Evolutionary conservation across 176 grass and related monocot species (phyloP).

Genomic region (Luzula sylvatica): DNA sequence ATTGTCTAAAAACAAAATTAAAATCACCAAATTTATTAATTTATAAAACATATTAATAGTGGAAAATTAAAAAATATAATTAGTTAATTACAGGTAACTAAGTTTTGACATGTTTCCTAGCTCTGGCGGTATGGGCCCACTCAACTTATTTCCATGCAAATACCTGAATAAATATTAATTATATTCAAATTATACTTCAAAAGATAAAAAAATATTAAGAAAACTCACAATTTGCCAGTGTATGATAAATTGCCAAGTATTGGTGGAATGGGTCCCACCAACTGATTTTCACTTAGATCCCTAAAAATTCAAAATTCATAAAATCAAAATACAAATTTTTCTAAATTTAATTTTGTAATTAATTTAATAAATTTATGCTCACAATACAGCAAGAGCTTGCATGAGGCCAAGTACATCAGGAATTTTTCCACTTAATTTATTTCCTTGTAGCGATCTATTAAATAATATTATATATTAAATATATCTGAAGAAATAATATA

Average conservation of each 20-base stretch:
- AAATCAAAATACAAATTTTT: no score
- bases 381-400: constrained; percentile 99
- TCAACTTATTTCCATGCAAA: constrained; percentile 92
- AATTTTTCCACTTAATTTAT: constrained; percentile 74
- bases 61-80: constrained; percentile 8
- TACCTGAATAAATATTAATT: constrained; percentile 39
- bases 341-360: no score
- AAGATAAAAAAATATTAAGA: constrained; percentile 5
- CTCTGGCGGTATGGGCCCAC: constrained; percentile 70
- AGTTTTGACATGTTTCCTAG: constrained; percentile 96
- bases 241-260: constrained; percentile 96
- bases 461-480: constrained; percentile 16
- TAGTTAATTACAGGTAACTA: constrained; percentile 76
- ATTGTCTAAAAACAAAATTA: constrained; percentile 42
- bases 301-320: constrained; percentile 26
- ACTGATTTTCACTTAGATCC: constrained; percentile 85
- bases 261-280: constrained; percentile 77
- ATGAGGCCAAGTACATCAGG: constrained; percentile 99
- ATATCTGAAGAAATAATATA: not conserved
- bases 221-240: constrained; percentile 97
- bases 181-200: not conserved
- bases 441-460: constrained; percentile 89
- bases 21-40: not conserved
- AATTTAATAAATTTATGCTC: constrained; percentile 24
- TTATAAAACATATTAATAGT: not conserved